Evolutionary conservation across 1,284 basidiomycete genomes (phyloP), one percentile per base, ranked within the genome.

Genomic region (Agaricales sp.): DNA sequence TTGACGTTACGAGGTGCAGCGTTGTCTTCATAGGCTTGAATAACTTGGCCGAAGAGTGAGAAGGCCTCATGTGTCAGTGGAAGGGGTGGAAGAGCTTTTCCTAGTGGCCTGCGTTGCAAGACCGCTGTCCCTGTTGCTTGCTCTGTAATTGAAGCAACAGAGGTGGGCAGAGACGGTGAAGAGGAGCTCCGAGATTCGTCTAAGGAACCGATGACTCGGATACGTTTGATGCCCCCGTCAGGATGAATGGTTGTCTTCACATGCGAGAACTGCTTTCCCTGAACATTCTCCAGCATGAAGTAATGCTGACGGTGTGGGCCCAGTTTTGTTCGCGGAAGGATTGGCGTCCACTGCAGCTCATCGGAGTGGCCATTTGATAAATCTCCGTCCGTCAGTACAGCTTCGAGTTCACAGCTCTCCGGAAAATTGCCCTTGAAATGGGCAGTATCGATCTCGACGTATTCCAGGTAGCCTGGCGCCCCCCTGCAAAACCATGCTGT

Each of bases 371-470:
- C 61, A 26, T 56, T 59, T 30, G 68, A 65, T 65, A 67, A 67
- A 54, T 69, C 63, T 43, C 76, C 67, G 51, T 70, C 69, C 21
- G 69, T 68, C 48, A 64, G 63, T 48, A 80, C 68, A 4, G 80
- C 92, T 62, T 91, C 83, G 20, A 96, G 63, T 59, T 92, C 88
- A 62, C 84, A 89, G 53, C 85, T 88, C 54, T 93, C 87, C 4
- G 93, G 93, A 61, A 92, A 99, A 66, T 99, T 99, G 46, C 95
- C 95, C 59, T 91, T 91, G 69, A 97, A 98, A 70, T 95, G 88
- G 2, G 87, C 83, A 0, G 95, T 97, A 65, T 99, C 95, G 51
- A 99, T 82, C 63, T 96, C 92, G 23, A 83, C 79, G 52, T 85
- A 77, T 48, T 84, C 77, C 14, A 98, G 73, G 53, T 74, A 70